Percentiles rank a stretch among this genome's conserved stretches.
phyloP scores from a whole-genome alignment of 202 grass and related monocot genomes.

The Hordeum pubiflorum region DNA sequence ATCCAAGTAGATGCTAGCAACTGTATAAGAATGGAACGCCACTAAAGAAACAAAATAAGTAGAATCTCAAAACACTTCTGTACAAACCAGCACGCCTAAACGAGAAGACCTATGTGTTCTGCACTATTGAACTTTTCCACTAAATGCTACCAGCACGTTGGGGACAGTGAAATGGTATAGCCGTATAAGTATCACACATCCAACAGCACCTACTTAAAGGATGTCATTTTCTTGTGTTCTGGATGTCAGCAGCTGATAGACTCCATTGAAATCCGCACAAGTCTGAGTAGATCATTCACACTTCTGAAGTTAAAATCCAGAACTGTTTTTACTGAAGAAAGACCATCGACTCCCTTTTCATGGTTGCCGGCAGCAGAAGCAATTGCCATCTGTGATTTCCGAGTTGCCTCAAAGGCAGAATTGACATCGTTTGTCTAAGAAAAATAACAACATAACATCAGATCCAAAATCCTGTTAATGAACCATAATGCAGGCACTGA shows the following conservation, averaged over 20 bases:
- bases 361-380: conserved; percentile 49
- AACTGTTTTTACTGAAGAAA: conserved; percentile 71
- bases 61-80: conserved; percentile 27
- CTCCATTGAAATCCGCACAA: conserved; percentile 88
- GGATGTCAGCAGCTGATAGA: conserved; percentile 64
- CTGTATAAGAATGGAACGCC: conserved; percentile 14
- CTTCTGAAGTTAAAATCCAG: conserved; percentile 90
- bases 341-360: conserved; percentile 48
- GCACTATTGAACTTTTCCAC: conserved; percentile 19
- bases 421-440: conserved; percentile 78
- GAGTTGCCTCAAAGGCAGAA: conserved; percentile 83
- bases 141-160: conserved; percentile 12
- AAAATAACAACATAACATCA: conserved; percentile 36
- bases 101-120: conserved; percentile 20
- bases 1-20: conserved; percentile 27
- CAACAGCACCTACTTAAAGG: conserved; percentile 16
- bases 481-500: conserved; percentile 20
- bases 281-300: conserved; percentile 74
- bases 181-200: conserved; percentile 3
- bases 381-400: conserved; percentile 72
- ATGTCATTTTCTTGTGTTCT: conserved; percentile 11
- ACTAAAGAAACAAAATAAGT: conserved; percentile 19
- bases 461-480: conserved; percentile 20
- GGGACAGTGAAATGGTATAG: conserved; percentile 5
- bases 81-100: conserved; percentile 24